A percentile compares a stretch with the other conserved stretches of the same genome.
These are phyloP conservation scores for Ramalina peruviana DNA, from an alignment of 495 filamentous ascomycete genomes.

Conservation along the genomic window DNA sequence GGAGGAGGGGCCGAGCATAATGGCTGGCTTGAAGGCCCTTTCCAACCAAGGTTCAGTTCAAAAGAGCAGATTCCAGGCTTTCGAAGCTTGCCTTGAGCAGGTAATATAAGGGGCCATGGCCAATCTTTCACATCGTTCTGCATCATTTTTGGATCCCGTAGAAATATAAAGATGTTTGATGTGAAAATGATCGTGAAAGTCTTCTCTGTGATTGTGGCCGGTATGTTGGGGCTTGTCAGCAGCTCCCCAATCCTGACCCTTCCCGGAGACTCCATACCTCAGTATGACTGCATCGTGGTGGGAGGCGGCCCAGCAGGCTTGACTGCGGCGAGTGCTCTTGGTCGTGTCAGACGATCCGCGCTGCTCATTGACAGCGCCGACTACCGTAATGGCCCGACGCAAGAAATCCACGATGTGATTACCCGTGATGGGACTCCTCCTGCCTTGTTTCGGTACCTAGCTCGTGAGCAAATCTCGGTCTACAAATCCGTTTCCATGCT, in stretches of 20 bases:
- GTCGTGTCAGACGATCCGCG: conserved; percentile 36
- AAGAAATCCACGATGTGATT: conserved; percentile 35
- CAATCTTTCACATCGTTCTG: no score
- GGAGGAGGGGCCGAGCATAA: no score
- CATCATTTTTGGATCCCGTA: not conserved
- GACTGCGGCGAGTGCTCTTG: conserved; percentile 37
- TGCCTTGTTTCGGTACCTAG: conserved; percentile 34
- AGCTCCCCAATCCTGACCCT: conserved; percentile 1
- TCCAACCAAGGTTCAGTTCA: no score
- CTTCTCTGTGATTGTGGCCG: not conserved
- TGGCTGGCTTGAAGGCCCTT: no score
- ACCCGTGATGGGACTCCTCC: conserved; percentile 42
- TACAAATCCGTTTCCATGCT: conserved; percentile 34
- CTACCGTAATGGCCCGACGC: conserved; percentile 24
- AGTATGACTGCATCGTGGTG: conserved; percentile 26
- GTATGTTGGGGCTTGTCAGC: not conserved
- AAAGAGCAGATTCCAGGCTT: no score
- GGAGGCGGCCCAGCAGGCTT: conserved; percentile 29
- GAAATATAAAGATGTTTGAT: no score
- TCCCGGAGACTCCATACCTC: conserved; percentile 6
- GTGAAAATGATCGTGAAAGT: not conserved
- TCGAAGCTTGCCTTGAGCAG: no score
- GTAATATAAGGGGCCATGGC: no score
- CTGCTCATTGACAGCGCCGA: conserved; percentile 40
- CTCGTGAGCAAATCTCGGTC: conserved; percentile 34